Percentiles rank a stretch among this genome's conserved stretches.
Conservation (phyloP, 129 eudicot species). For the Lonicera japonica region DNA sequence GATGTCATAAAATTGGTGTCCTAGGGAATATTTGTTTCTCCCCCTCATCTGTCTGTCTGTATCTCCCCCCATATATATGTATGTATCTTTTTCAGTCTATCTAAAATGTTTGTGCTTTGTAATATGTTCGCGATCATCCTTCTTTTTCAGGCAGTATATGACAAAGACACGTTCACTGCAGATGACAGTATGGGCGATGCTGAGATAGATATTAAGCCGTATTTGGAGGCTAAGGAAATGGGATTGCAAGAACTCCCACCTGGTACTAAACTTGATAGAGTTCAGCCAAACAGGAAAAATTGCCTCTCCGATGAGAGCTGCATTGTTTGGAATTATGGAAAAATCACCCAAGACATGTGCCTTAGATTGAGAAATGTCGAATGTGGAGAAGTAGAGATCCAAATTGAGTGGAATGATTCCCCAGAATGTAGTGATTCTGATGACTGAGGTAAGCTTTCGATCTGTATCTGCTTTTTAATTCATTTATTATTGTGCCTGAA, state of each 20-base stretch:
- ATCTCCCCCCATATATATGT: too few relatives aligned
- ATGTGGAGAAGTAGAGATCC: conserved; percentile 60
- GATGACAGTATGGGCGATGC: conserved; percentile 79
- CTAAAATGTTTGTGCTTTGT: too few relatives aligned
- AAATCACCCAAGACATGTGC: conserved; percentile 69
- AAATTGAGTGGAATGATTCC: conserved; percentile 51
- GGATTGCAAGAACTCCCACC: conserved; percentile 44
- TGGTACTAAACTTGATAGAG: conserved; percentile 56
- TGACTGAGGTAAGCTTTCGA: too few relatives aligned
- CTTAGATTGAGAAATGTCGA: conserved; percentile 58
- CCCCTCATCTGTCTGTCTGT: too few relatives aligned
- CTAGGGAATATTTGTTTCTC: too few relatives aligned
- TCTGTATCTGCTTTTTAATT: too few relatives aligned
- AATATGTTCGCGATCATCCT: too few relatives aligned
- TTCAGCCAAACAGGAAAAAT: conserved; percentile 49
- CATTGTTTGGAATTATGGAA: conserved; percentile 58
- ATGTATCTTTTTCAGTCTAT: too few relatives aligned
- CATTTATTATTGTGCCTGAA: too few relatives aligned
- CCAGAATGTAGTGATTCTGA: conserved; percentile 10
- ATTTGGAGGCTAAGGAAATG: conserved; percentile 37
- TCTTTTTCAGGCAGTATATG: conserved; percentile 49
- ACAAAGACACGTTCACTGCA: conserved; percentile 70
- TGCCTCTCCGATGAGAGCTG: conserved; percentile 61
- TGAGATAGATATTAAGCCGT: conserved; percentile 44
- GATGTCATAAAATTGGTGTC: too few relatives aligned